Conservation (phyloP, 1,284 basidiomycete species). For the Austroboletus sp. region DNA sequence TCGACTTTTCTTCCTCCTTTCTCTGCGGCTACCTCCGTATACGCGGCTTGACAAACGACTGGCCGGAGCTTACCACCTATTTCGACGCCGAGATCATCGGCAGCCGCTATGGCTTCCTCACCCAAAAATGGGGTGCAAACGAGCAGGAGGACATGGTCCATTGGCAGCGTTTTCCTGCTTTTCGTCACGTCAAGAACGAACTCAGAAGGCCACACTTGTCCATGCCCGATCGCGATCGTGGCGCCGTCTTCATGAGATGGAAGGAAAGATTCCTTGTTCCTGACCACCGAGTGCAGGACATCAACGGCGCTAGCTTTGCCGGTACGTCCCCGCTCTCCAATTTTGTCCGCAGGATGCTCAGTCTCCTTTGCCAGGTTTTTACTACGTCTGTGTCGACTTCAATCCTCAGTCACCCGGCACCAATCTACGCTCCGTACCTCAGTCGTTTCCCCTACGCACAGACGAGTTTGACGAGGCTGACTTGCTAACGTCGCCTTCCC, state of each 20-base stretch:
- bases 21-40: constrained; percentile 87
- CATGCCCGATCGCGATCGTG: constrained; percentile 65
- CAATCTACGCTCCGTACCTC: constrained; percentile 26
- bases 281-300: constrained; percentile 87
- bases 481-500: constrained; percentile 20
- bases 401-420: constrained; percentile 47
- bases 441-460: constrained; percentile 30
- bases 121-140: constrained; percentile 78
- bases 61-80: constrained; percentile 86
- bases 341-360: background rate
- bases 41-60: constrained; percentile 81
- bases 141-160: constrained; percentile 86
- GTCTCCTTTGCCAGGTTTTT: constrained; percentile 55
- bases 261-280: constrained; percentile 95
- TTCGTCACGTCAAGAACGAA: constrained; percentile 68
- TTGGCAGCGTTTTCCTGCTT: constrained; percentile 88
- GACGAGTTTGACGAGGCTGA: constrained; percentile 29
- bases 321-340: constrained; percentile 45
- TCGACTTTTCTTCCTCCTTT: constrained; percentile 72
- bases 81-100: constrained; percentile 94
- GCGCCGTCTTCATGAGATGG: constrained; percentile 90
- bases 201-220: constrained; percentile 69
- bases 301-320: constrained; percentile 92
- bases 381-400: constrained; percentile 80
- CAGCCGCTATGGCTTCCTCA: constrained; percentile 78